A percentile compares a stretch with the other conserved stretches of the same genome.
These are phyloP conservation scores for Serendipita sp. DNA, from an alignment of 768 basidiomycete genomes.

Conservation along the genomic window DNA sequence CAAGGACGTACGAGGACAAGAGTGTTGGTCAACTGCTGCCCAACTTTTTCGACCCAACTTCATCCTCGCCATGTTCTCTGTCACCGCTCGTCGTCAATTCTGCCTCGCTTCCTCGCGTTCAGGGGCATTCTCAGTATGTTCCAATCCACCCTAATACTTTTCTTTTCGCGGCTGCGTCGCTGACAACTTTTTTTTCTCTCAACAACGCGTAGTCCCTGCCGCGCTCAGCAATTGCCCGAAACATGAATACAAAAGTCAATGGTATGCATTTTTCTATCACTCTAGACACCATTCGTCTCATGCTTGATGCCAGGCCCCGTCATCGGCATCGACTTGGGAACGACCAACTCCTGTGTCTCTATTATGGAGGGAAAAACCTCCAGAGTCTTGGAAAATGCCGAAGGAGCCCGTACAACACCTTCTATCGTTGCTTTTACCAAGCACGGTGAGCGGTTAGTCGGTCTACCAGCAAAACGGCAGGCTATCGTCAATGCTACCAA, in stretches of 20 bases:
- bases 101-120: constrained; percentile 10
- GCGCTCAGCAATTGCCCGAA: constrained; percentile 65
- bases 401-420: constrained; percentile 94
- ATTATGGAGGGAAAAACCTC: constrained; percentile 93
- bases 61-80: constrained; percentile 1
- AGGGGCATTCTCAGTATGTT: constrained; percentile 5
- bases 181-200: constrained; percentile 7
- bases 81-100: constrained; percentile 5
- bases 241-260: constrained; percentile 90
- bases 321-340: constrained; percentile 92
- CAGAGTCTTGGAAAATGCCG: constrained; percentile 92
- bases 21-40: neutral
- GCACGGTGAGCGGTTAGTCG: constrained; percentile 90
- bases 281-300: neutral
- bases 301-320: constrained; percentile 46
- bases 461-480: constrained; percentile 93
- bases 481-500: constrained; percentile 90
- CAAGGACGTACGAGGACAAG: neutral
- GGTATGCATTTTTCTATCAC: constrained; percentile 29
- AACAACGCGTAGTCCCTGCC: constrained; percentile 25
- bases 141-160: neutral
- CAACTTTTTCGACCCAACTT: neutral
- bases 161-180: constrained; percentile 1
- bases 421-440: constrained; percentile 98
- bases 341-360: constrained; percentile 81